Evolutionary conservation across 2,329 filamentous ascomycete species (phyloP), one percentile per base, ranked within the genome.

Genomic region (Neofusicoccum parvum): DNA sequence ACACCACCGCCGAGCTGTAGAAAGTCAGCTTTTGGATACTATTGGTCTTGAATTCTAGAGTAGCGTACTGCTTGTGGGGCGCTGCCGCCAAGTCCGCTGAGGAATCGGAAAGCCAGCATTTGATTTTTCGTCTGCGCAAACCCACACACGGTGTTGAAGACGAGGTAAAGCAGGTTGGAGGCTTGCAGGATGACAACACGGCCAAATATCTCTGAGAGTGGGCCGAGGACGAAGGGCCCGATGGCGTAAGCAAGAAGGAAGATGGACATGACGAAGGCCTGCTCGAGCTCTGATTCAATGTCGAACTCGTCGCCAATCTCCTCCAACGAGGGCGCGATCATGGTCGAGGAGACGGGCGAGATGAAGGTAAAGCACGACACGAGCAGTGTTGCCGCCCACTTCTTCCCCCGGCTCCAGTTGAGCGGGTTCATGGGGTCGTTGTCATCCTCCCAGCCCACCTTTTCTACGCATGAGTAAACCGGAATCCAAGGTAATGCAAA

Each of bases 111-210:
- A 0, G 81, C 80, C 62, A 88, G 84, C 69, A 89, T 81, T 69
- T 87, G 80, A 2, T 72, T 76, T 68, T 82, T 83, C 9, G 78
- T 85, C 64, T 80, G 75, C 1, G 85, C 82, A 5, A 86, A 80
- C 0, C 85, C 88, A 69, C 87, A 89, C 7, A 81, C 86, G 46
- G 87, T 80, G 70, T 87, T 88, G 74, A 87, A 90, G 12, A 83
- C 75, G 5, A 87, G 71, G 71, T 82, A 87, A 67, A 85, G 79
- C 23, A 87, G 67, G 70, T 87, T 88, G 2, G 84, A 77, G 7
- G 82, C 68, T 68, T 87, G 86, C 2, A 88, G 76, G 1, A 87
- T 78, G 14, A 82, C 78, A 2, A 84, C 81, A 87, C 56, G 56
- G 4, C 56, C 56, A 5, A 62, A 49, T 2, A 62, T 36, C 56